Percentiles rank a stretch among this genome's conserved stretches.
phyloP scores from a whole-genome alignment of 192 early-diverging fungal species.

The Podila minutissima region DNA sequence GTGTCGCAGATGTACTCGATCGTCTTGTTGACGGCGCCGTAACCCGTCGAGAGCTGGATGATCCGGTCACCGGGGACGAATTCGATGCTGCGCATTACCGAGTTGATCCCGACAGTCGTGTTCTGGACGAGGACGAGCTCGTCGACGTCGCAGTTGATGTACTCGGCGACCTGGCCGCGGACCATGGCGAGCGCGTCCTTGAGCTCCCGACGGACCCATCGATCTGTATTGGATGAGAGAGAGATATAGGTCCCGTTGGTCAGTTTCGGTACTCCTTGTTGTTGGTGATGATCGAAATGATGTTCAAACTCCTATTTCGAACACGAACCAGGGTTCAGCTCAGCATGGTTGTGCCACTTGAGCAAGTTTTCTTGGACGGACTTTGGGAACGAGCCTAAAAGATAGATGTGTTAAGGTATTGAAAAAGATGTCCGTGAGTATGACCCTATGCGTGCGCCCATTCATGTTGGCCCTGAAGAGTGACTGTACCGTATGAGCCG shows the following conservation, averaged over 20 bases:
- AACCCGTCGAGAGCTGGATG: slow-evolving; percentile 65
- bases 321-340: slow-evolving; percentile 22
- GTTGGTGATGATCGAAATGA: neutral
- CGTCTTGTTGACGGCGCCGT: slow-evolving; percentile 59
- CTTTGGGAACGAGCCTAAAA: slow-evolving; percentile 41
- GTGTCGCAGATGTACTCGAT: slow-evolving; percentile 57
- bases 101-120: slow-evolving; percentile 65
- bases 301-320: neutral
- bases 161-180: slow-evolving; percentile 41
- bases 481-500: slow-evolving; percentile 66
- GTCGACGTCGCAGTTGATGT: slow-evolving; percentile 60
- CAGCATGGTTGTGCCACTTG: slow-evolving; percentile 27
- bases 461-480: slow-evolving; percentile 5
- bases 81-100: slow-evolving; percentile 57
- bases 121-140: slow-evolving; percentile 70
- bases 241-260: no score
- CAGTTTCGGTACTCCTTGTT: no score
- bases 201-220: slow-evolving; percentile 60
- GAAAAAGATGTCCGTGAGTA: no score
- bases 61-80: slow-evolving; percentile 60
- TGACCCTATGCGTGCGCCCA: no score
- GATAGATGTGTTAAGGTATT: slow-evolving; percentile 15
- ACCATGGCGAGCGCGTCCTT: slow-evolving; percentile 35
- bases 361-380: slow-evolving; percentile 30
- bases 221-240: slow-evolving; percentile 39